Conservation (phyloP, 1,284 basidiomycete genomes). For the Cutaneotrichosporon spelunceum region DNA sequence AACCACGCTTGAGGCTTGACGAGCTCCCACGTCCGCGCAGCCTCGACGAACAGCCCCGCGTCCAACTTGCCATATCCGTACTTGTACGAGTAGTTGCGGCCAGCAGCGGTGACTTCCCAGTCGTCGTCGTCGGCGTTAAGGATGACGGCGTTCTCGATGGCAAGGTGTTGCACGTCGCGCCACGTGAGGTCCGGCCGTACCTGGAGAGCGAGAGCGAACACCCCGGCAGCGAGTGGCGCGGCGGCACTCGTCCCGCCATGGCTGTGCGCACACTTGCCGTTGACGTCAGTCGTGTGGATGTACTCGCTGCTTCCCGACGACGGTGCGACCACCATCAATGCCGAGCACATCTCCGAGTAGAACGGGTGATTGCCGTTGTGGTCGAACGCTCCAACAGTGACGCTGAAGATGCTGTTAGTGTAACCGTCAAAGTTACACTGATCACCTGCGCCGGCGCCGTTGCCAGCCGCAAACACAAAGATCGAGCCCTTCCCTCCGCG, state of each 20-base stretch:
- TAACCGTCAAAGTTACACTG: conserved; percentile 99
- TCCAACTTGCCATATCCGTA: conserved; percentile 89
- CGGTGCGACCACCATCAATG: conserved; percentile 94
- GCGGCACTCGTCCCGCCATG: conserved; percentile 98
- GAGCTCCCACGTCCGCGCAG: conserved; percentile 74
- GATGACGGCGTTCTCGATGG: conserved; percentile 70
- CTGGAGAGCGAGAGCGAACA: conserved; percentile 81
- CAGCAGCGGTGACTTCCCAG: conserved; percentile 82
- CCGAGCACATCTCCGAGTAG: conserved; percentile 95
- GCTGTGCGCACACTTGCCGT: conserved; percentile 64
- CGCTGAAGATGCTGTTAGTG: conserved; percentile 94
- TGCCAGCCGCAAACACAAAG: conserved; percentile 97
- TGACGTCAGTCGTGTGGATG: conserved; percentile 89
- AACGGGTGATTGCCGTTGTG: conserved; percentile 89
- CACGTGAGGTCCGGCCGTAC: conserved; percentile 88
- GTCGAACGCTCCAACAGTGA: conserved; percentile 93
- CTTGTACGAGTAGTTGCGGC: conserved; percentile 88
- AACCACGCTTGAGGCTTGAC: conserved; percentile 96
- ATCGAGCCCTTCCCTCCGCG: conserved; percentile 86
- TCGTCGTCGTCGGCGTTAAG: conserved; percentile 89
- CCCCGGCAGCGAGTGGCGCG: conserved; percentile 89
- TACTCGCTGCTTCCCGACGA: conserved; percentile 92
- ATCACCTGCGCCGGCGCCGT: conserved; percentile 85
- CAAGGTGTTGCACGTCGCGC: conserved; percentile 93
- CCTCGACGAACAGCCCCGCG: conserved; percentile 75